Evolutionary conservation across 106 monocot species (phyloP).

Genomic region (Amphibolis antarctica): DNA sequence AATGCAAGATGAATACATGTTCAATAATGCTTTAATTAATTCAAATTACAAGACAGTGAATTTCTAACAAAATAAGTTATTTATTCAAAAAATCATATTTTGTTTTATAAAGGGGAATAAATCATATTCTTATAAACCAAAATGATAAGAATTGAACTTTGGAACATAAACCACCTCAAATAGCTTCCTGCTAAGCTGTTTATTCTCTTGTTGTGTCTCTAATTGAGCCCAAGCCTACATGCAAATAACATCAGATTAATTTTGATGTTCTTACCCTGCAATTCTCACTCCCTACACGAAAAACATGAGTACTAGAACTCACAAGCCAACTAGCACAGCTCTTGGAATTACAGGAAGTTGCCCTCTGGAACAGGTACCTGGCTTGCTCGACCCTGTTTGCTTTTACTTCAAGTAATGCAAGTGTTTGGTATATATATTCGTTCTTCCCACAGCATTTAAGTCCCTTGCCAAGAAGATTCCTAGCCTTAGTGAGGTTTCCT

Average conservation of each 20-base stretch:
- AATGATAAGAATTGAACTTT: constrained; percentile 4
- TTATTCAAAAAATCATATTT: too few species aligned
- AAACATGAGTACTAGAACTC: constrained; percentile 19
- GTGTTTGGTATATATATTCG: constrained; percentile 97
- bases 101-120: too few species aligned
- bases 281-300: background rate
- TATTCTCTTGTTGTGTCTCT: constrained; percentile 82
- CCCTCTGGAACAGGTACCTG: constrained; percentile 71
- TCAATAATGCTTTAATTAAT: too few species aligned
- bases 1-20: too few species aligned
- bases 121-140: background rate
- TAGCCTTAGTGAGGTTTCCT: constrained; percentile 80
- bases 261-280: background rate
- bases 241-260: constrained; percentile 1
- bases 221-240: constrained; percentile 94
- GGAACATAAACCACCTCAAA: constrained; percentile 52
- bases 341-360: constrained; percentile 76
- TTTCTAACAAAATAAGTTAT: too few species aligned
- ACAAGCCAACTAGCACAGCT: constrained; percentile 99
- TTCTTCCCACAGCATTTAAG: constrained; percentile 79
- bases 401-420: constrained; percentile 90
- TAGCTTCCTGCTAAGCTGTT: constrained; percentile 43
- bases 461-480: constrained; percentile 82
- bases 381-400: constrained; percentile 68
- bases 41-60: too few species aligned